Evolutionary conservation across 2,329 filamentous ascomycete genomes (phyloP).

Genomic region (Colletotrichum graminicola): DNA sequence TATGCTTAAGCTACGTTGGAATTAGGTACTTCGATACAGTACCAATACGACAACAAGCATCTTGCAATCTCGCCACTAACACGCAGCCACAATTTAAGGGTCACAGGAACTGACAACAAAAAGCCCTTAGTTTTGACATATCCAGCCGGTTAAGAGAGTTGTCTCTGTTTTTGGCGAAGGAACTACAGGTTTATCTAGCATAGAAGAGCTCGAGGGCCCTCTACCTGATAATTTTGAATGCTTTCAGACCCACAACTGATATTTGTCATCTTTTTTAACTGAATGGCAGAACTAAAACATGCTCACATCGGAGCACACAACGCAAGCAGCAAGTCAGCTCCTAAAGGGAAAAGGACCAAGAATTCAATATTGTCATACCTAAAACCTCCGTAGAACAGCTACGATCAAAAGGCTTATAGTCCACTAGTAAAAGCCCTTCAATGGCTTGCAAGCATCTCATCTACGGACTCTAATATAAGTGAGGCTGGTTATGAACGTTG

Average conservation of each 20-base stretch:
- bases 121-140: constrained; percentile 31
- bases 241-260: background rate
- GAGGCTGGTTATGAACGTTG: background rate
- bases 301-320: background rate
- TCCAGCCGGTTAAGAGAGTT: constrained; percentile 15
- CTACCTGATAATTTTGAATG: background rate
- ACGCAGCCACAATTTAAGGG: constrained; percentile 36
- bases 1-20: background rate
- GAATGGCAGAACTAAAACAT: background rate
- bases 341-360: no score
- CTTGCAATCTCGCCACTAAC: constrained; percentile 37
- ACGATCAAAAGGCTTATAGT: background rate
- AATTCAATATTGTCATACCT: background rate
- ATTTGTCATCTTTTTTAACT: background rate
- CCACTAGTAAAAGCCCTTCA: background rate
- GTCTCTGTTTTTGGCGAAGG: constrained; percentile 10
- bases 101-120: constrained; percentile 16
- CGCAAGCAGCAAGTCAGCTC: background rate
- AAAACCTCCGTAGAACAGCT: background rate
- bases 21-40: background rate
- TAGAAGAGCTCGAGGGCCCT: background rate
- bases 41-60: background rate
- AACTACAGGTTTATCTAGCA: background rate
- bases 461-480: background rate
- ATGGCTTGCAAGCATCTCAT: background rate